A percentile compares a stretch with the other conserved stretches of the same genome.
Conservation (phyloP, 441 rosid species). For the Gossypium gossypioides region DNA sequence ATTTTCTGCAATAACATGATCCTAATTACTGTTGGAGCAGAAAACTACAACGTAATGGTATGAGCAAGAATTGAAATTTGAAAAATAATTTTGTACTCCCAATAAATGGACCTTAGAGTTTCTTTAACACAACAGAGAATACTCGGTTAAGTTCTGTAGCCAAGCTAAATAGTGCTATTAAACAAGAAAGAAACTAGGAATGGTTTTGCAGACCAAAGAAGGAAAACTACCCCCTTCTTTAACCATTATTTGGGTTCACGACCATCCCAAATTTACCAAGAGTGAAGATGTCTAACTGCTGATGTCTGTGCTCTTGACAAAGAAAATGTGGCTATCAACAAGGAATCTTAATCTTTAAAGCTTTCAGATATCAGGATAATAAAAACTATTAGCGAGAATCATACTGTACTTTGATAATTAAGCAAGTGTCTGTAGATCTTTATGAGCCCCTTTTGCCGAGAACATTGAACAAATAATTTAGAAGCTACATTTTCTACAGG, state of each 20-base stretch:
- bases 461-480: constrained; percentile 93
- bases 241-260: background rate
- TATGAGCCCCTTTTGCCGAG: constrained; percentile 82
- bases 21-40: constrained; percentile 21
- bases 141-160: background rate
- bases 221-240: background rate
- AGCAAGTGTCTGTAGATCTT: constrained; percentile 92
- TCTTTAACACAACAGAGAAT: background rate
- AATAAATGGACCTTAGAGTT: background rate
- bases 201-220: background rate
- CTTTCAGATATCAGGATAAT: background rate
- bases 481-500: constrained; percentile 87
- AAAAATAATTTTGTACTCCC: background rate
- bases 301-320: background rate
- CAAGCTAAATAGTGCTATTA: background rate
- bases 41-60: background rate
- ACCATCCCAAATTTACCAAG: background rate
- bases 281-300: background rate
- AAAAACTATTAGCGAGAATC: constrained; percentile 16
- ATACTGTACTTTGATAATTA: constrained; percentile 65
- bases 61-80: background rate
- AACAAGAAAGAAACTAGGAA: background rate
- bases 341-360: background rate
- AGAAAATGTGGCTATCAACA: background rate
- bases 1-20: constrained; percentile 61